Conservation (phyloP, 2,329 filamentous ascomycete species). For the Colletotrichum sp. region DNA sequence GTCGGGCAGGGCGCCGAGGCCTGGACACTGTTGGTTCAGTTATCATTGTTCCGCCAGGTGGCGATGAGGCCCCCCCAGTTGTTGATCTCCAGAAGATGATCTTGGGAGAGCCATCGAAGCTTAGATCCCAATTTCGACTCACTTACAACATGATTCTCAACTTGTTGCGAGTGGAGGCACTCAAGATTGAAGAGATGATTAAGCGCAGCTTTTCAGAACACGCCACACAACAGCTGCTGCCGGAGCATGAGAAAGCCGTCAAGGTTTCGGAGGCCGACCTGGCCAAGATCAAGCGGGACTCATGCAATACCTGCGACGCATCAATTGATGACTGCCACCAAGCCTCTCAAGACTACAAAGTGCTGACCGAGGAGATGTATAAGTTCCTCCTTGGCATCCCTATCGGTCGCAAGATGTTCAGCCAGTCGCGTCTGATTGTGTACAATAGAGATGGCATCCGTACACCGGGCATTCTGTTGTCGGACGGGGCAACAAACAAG, state of each 20-base stretch:
- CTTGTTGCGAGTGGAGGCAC: constrained; percentile 87
- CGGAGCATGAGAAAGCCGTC: constrained; percentile 94
- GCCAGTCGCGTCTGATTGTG: constrained; percentile 77
- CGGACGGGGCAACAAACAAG: constrained; percentile 74
- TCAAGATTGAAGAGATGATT: constrained; percentile 99
- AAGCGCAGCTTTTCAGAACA: constrained; percentile 99
- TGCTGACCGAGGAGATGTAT: constrained; percentile 82
- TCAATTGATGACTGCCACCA: constrained; percentile 83
- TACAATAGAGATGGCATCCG: constrained; percentile 86
- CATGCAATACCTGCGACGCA: constrained; percentile 81
- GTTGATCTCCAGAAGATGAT: constrained; percentile 90
- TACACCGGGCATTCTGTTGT: constrained; percentile 79
- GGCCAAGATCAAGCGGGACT: constrained; percentile 85
- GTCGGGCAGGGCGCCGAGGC: constrained; percentile 89
- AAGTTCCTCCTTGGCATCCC: constrained; percentile 79
- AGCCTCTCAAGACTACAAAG: constrained; percentile 79
- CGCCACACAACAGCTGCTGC: constrained; percentile 90
- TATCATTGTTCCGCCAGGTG: constrained; percentile 85
- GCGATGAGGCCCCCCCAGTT: constrained; percentile 87
- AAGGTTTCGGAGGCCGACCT: constrained; percentile 91
- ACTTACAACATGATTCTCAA: constrained; percentile 99
- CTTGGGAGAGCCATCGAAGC: constrained; percentile 90
- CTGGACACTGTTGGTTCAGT: constrained; percentile 92
- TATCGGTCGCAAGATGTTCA: constrained; percentile 80
- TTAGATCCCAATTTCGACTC: constrained; percentile 92